Base-by-base conservation (phyloP, 2,329 filamentous ascomycete genomes). In the Alternaria conjuncta region DNA sequence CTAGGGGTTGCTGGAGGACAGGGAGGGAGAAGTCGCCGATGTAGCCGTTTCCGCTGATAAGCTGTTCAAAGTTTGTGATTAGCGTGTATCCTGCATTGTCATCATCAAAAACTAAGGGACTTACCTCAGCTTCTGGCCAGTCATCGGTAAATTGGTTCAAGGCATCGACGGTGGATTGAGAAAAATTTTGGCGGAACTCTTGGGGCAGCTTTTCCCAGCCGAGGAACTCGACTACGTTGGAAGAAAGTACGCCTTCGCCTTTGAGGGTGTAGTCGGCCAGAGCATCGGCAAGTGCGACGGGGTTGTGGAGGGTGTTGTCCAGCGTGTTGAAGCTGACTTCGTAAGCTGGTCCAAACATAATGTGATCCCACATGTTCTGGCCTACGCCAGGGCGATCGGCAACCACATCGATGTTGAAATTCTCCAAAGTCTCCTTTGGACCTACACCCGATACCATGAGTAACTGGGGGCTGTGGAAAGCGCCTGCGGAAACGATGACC, bases 371-470 rank as follows among this genome's bases (percentile, higher is more conserved):
- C 28, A 70, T 55, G 47, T 67, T 68, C 47, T 75, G 69, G 15
- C 75, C 74, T 1, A 78, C 75, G 15, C 70, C 72, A 4, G 66
- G 57, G 12, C 49, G 57, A 32, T 75, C 66, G 2, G 57, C 30
- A 13, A 77, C 45, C 2, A 76, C 61, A 0, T 59, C 21, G 44
- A 76, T 77, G 15, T 62, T 56, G 47, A 63, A 60, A 5, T 59
- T 15, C 6, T 66, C 3, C 6, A 76, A 62, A 1, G 54, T 66
- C 6, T 57, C 59, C 6, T 32, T 47, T 5, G 69, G 71, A 7
- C 80, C 79, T 26, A 81, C 71, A 11, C 79, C 79, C 5, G 76
- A 80, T 1, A 81, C 66, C 71, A 80, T 78, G 71, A 73, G 71
- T 0, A 77, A 60, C 54, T 83, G 81, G 0, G 81, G 82, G 0